Percentiles rank a stretch among this genome's conserved stretches.
These are phyloP conservation scores for Flaveria linearis DNA, from an alignment of 129 eudicot species.

Conservation along the genomic window DNA sequence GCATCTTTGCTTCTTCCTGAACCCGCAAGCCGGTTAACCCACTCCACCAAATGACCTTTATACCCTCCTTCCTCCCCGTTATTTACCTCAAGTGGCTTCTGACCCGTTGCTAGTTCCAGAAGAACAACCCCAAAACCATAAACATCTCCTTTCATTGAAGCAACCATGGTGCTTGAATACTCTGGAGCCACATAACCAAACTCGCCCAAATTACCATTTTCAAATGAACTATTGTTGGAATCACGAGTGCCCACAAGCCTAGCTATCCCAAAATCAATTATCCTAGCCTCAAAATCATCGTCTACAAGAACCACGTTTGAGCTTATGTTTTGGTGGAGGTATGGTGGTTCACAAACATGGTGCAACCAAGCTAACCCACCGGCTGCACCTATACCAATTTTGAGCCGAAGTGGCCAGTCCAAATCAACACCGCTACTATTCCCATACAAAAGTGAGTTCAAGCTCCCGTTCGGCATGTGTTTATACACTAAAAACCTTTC, in stretches of 20 bases:
- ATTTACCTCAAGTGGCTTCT: constrained; percentile 64
- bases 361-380: constrained; percentile 71
- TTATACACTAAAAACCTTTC: constrained; percentile 61
- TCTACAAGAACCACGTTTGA: constrained; percentile 60
- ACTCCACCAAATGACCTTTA: constrained; percentile 66
- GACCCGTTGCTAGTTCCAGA: constrained; percentile 61
- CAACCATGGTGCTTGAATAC: constrained; percentile 69
- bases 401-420: constrained; percentile 59
- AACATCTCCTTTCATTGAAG: constrained; percentile 68
- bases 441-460: constrained; percentile 40
- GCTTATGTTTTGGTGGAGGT: constrained; percentile 60
- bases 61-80: constrained; percentile 60
- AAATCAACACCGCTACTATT: constrained; percentile 24
- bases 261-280: constrained; percentile 60
- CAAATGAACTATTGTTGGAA: constrained; percentile 56
- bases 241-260: constrained; percentile 53
- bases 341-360: constrained; percentile 65
- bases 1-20: constrained; percentile 56
- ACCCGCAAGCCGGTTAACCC: constrained; percentile 49
- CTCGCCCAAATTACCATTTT: constrained; percentile 65
- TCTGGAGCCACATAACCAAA: constrained; percentile 76
- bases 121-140: constrained; percentile 69
- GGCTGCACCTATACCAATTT: constrained; percentile 61
- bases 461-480: constrained; percentile 58
- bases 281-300: constrained; percentile 60